Base-by-base conservation (phyloP, 1,139 yeast genomes). In the Yamadazyma sp. region DNA sequence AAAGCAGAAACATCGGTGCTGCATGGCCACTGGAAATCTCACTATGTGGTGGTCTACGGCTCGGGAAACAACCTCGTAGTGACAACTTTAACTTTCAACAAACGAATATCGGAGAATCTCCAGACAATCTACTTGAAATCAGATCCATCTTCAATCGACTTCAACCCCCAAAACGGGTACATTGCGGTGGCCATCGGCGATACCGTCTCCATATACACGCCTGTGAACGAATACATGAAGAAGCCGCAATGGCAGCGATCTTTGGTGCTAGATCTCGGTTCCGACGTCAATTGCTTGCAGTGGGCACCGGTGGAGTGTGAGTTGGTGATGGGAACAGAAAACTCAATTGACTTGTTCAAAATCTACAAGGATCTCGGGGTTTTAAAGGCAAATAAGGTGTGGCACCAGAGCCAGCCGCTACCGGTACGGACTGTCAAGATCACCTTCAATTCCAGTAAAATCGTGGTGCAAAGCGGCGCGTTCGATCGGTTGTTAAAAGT, bases 11-110 rank as follows among this genome's bases (percentile, higher is more conserved):
- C 77, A 47, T 69, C 88, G 1, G 76, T 81, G 17, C 72, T 79
- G 43, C 86, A 83, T 49, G 76, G 73, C 5, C 63, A 66, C 40
- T 89, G 96, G 96, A 80, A 80, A 43, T 71, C 72, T 16, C 80
- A 79, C 45, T 76, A 81, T 41, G 62, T 89, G 7, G 64, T 86
- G 20, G 83, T 81, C 0, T 91, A 91, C 56, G 87, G 92, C 40
- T 87, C 96, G 2, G 97, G 96, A 1, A 88, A 89, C 62, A 89
- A 88, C 58, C 64, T 91, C 50, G 84, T 89, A 33, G 73, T 44
- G 29, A 43, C 41, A 38, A 46, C 43, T 34, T 29, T 33, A 39
- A 50, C 43, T 23, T 31, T 34, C 6, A 36, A 38, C n/a, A 30
- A 35, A 15, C 30, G 10, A 39, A 40, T 35, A 20, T 63, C 27